Evolutionary conservation across 495 filamentous ascomycete genomes (phyloP).

Genomic region (Amorphotheca resinae): DNA sequence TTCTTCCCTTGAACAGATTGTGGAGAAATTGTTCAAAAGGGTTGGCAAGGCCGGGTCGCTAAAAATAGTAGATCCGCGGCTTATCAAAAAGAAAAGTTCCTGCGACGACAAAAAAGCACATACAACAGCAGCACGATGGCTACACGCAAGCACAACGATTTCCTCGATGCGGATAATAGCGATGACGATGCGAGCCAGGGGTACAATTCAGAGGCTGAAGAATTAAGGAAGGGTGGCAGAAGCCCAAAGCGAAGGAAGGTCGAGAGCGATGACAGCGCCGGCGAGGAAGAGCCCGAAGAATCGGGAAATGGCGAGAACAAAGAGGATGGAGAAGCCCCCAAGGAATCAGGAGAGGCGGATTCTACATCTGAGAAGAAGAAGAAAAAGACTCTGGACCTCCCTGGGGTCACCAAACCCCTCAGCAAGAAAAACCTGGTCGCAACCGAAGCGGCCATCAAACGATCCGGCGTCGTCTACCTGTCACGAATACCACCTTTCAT

Average conservation of each 20-base stretch:
- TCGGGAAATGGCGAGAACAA: slow-evolving; percentile 5
- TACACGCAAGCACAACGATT: slow-evolving; percentile 52
- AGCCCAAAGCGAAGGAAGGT: slow-evolving; percentile 56
- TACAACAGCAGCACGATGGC: slow-evolving; percentile 20
- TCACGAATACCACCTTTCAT: slow-evolving; percentile 90
- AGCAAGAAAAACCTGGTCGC: slow-evolving; percentile 47
- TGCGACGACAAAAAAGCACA: not conserved
- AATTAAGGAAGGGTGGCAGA: slow-evolving; percentile 49
- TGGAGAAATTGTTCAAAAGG: too few species aligned
- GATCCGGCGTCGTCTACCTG: slow-evolving; percentile 75
- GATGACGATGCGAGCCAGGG: slow-evolving; percentile 48
- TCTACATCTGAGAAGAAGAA: slow-evolving; percentile 10
- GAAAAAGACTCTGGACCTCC: slow-evolving; percentile 26
- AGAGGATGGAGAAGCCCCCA: slow-evolving; percentile 6
- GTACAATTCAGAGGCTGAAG: slow-evolving; percentile 57
- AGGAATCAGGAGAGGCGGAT: not conserved
- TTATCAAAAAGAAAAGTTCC: not conserved
- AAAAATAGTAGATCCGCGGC: too few species aligned
- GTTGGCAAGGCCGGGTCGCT: too few species aligned
- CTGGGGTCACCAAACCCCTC: slow-evolving; percentile 35
- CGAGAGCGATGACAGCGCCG: slow-evolving; percentile 26
- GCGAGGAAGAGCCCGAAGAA: slow-evolving; percentile 28
- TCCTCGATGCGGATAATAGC: slow-evolving; percentile 55
- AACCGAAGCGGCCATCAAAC: slow-evolving; percentile 42
- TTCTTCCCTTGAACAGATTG: too few species aligned